Evolutionary conservation across 495 filamentous ascomycete genomes (phyloP).

Genomic region (Achaetomiella virescens): DNA sequence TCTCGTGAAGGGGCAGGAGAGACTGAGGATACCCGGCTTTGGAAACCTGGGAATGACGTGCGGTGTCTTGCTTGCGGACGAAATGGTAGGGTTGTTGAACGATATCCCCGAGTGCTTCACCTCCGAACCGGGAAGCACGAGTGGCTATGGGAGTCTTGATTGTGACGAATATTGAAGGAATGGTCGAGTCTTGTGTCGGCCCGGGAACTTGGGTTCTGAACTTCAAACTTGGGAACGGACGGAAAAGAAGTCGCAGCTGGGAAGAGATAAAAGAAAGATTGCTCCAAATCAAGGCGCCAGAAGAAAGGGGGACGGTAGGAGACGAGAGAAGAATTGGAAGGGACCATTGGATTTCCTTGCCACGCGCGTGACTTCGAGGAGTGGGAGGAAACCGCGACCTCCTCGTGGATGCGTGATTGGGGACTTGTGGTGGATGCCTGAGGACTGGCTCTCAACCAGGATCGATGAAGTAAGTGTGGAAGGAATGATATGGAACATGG

Average conservation of each 20-base stretch:
- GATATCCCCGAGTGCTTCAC: not conserved
- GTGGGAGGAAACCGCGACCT: not conserved
- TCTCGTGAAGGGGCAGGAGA: conserved; percentile 12
- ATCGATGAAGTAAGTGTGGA: not conserved
- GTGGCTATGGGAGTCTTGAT: not conserved
- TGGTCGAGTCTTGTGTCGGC: not conserved
- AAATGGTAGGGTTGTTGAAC: not conserved
- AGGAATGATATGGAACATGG: not conserved
- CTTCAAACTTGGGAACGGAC: not conserved
- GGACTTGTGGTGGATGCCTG: not conserved
- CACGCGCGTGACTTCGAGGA: not conserved
- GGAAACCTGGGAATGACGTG: not conserved
- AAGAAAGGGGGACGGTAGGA: conserved; percentile 9
- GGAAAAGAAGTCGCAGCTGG: conserved; percentile 5
- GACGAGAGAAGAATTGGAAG: not conserved
- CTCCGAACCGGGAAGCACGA: not conserved
- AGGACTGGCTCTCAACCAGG: not conserved
- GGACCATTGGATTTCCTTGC: not conserved
- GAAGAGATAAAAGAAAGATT: not conserved
- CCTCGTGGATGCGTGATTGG: not conserved
- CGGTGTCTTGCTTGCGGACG: not conserved
- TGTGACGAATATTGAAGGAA: not conserved
- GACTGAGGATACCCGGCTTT: conserved; percentile 3
- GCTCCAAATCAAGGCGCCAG: not conserved
- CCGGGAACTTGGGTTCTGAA: not conserved